Conservation (phyloP, 805 yeast species). For the Cyberlindnera xylosilytica region DNA sequence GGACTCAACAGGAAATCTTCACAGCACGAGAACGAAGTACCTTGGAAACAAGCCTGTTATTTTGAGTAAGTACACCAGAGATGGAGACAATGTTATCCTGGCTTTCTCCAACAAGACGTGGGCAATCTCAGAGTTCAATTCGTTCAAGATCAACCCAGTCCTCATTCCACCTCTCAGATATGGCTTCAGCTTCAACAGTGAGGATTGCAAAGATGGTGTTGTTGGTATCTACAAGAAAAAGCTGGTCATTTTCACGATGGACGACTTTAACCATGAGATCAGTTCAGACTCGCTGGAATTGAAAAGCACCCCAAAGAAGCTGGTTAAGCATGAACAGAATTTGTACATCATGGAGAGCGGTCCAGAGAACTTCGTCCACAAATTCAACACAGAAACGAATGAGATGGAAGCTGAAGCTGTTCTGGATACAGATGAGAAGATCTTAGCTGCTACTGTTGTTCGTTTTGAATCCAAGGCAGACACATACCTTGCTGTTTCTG, state of each 20-base stretch:
- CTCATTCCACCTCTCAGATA: constrained; percentile 32
- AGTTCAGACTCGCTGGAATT: constrained; percentile 39
- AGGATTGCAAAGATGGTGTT: constrained; percentile 58
- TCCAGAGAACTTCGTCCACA: constrained; percentile 11
- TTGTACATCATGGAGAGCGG: constrained; percentile 21
- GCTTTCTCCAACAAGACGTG: constrained; percentile 34
- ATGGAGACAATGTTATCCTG: constrained; percentile 25
- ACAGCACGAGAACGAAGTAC: constrained; percentile 65
- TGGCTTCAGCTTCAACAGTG: constrained; percentile 57
- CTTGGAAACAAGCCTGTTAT: constrained; percentile 66
- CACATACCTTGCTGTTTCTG: constrained; percentile 45
- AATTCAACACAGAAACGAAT: constrained; percentile 10
- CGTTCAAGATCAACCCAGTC: constrained; percentile 29
- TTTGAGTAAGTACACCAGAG: constrained; percentile 29
- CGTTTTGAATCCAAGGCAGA: constrained; percentile 26
- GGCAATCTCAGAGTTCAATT: constrained; percentile 27
- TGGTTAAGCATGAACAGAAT: constrained; percentile 27
- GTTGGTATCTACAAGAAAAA: constrained; percentile 56
- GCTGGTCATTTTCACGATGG: constrained; percentile 55
- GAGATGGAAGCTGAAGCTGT: constrained; percentile 13
- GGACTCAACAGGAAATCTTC: constrained; percentile 60
- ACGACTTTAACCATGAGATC: constrained; percentile 34
- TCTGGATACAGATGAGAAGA: constrained; percentile 11
- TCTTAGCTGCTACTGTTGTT: constrained; percentile 15
- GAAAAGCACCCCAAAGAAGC: constrained; percentile 48